Percentiles rank a stretch among this genome's conserved stretches.
phyloP scores from a whole-genome alignment of 169 alveolate genomes.

The Plasmodium cynomolgi region DNA sequence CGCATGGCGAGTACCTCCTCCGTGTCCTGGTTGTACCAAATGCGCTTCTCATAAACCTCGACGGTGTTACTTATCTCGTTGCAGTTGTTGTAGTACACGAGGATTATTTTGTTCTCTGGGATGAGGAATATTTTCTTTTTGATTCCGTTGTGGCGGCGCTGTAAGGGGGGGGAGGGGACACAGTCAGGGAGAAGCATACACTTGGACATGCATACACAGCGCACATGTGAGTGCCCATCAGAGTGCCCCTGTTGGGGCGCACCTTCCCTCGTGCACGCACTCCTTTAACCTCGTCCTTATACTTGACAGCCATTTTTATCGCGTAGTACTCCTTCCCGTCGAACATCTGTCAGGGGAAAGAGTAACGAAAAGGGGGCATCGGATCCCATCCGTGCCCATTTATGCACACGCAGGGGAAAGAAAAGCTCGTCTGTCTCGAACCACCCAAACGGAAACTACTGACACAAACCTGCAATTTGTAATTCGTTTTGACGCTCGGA shows the following conservation, averaged over 20 bases:
- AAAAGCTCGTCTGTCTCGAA: background rate
- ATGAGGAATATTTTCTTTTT: constrained; percentile 40
- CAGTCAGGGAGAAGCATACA: background rate
- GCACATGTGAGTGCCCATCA: background rate
- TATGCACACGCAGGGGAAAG: background rate
- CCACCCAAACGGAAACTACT: background rate
- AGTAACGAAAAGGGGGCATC: background rate
- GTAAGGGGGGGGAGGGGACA: background rate
- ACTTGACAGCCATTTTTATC: constrained; percentile 48
- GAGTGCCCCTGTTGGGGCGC: no score
- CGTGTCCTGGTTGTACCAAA: constrained; percentile 22
- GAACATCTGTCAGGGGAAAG: constrained; percentile 13
- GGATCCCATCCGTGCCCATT: background rate
- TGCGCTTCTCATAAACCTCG: constrained; percentile 45
- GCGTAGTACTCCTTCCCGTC: constrained; percentile 65
- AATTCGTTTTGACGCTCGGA: background rate
- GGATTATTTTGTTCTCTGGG: constrained; percentile 45
- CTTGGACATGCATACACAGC: background rate
- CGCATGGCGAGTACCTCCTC: constrained; percentile 31
- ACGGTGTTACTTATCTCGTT: constrained; percentile 41
- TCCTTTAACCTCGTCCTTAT: constrained; percentile 18
- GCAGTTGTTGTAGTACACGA: constrained; percentile 34
- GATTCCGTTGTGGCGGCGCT: constrained; percentile 24
- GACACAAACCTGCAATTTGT: constrained; percentile 24
- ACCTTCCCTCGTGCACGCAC: background rate